phyloP scores from a whole-genome alignment of 2,329 filamentous ascomycete species.

The Fusarium sambucinum region DNA sequence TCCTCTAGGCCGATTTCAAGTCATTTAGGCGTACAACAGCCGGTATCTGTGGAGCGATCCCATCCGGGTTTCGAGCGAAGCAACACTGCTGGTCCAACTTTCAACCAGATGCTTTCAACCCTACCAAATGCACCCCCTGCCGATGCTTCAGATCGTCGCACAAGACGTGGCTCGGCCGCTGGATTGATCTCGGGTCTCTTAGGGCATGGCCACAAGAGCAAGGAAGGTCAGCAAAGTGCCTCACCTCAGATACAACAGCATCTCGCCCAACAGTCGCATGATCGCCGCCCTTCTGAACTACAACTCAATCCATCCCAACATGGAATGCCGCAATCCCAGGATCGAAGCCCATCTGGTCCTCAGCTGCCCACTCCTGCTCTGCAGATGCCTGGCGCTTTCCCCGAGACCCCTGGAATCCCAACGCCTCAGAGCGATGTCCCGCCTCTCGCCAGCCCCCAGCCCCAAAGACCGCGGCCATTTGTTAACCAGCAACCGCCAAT shows the following conservation, averaged over 20 bases:
- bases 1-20: constrained; percentile 36
- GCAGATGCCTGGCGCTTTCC: constrained; percentile 20
- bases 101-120: constrained; percentile 31
- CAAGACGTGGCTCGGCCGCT: constrained; percentile 49
- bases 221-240: constrained; percentile 25
- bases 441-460: constrained; percentile 36
- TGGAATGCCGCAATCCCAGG: constrained; percentile 14
- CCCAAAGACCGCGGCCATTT: constrained; percentile 35
- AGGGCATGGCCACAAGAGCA: constrained; percentile 44
- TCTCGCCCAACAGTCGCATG: constrained; percentile 24
- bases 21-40: constrained; percentile 28
- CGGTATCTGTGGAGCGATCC: constrained; percentile 30
- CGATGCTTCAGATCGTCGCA: constrained; percentile 39
- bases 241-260: constrained; percentile 30
- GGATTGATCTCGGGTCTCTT: constrained; percentile 50
- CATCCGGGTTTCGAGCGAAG: constrained; percentile 39
- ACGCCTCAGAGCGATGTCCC: constrained; percentile 9
- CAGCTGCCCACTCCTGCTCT: constrained; percentile 24
- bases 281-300: constrained; percentile 14
- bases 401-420: constrained; percentile 18
- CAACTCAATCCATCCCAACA: constrained; percentile 15
- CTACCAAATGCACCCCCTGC: constrained; percentile 7
- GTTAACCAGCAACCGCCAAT: constrained; percentile 25
- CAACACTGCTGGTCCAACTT: constrained; percentile 41
- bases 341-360: constrained; percentile 17